Base-by-base conservation (phyloP, 139 green algal species). In the Chlamydomonas asymmetrica region DNA sequence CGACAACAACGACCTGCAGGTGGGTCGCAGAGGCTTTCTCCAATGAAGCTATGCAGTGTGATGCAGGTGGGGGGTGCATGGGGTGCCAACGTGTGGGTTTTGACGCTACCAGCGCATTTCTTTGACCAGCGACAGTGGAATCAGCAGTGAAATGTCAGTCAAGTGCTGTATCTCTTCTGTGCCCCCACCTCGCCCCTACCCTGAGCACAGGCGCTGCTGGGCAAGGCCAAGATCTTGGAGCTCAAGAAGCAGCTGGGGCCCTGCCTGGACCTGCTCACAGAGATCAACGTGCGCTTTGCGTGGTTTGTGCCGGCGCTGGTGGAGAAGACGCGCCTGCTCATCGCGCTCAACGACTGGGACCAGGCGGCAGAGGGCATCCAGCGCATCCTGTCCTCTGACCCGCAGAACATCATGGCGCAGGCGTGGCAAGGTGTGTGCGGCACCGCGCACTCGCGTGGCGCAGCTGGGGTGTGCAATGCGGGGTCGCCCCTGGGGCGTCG, bases 261-360 rank as follows among this genome's bases (percentile, higher is more conserved):
- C 5, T 82, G 81, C 1, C 43, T 84, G 50, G 78, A 88, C 22
- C 57, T 82, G 74, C 57, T 89, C 61, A 79, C 79, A 34, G 76
- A 87, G 66, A 66, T 88, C 52, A 73, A 80, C 29, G 74, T 86
- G 35, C 76, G 65, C 38, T 84, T 84, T 74, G 62, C 73, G 27
- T 92, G 85, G 85, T 92, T 92, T 73, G 62, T 90, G 48, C 82
- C 87, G 2, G 80, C 83, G 4, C 71, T 89, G 37, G 69, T 84
- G 54, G 90, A 94, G 82, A 86, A 88, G 71, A 78, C 77, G 13
- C 76, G 76, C n/a, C 63, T 92, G 70, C 80, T 89, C 31, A 78
- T 92, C 63, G 65, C 56, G 57, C 54, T 67, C 70, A 32, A 76
- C 73, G 60, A 81, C 75, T 70, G 75, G 70, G 56, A 85, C 63